Percentiles rank a stretch among this genome's conserved stretches.
Conservation (phyloP, 768 basidiomycete genomes). For the Termitomyces sp. region DNA sequence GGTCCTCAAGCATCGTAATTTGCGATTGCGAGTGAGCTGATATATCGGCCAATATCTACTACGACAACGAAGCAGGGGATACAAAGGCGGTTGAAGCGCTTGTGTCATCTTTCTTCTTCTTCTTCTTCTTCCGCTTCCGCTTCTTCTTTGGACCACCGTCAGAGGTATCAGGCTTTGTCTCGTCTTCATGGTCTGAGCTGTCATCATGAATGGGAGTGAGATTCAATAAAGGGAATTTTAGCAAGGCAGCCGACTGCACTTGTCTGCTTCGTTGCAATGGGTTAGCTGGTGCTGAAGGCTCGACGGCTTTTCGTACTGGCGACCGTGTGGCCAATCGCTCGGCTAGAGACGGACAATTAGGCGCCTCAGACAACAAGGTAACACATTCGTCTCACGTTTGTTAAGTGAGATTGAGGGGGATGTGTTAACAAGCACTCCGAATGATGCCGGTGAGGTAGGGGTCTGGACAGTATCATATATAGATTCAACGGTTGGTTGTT, state of each 20-base stretch:
- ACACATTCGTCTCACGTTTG: not conserved
- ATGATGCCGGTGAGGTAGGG: not conserved
- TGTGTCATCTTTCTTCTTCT: conserved; percentile 25
- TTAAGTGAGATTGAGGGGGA: not conserved
- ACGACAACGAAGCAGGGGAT: not conserved
- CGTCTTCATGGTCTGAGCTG: conserved; percentile 25
- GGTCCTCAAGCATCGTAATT: not conserved
- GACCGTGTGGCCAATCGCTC: not conserved
- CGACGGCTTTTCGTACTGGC: conserved; percentile 4
- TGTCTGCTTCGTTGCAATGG: conserved; percentile 5
- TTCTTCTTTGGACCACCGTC: conserved; percentile 43
- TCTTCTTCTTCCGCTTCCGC: conserved; percentile 43
- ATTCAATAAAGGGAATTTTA: conserved; percentile 47
- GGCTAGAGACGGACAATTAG: not conserved
- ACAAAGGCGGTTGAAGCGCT: not conserved
- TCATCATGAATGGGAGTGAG: conserved; percentile 37
- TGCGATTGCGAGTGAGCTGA: not conserved
- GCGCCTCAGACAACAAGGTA: too few species aligned
- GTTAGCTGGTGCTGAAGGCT: conserved; percentile 13
- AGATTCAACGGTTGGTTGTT: not conserved
- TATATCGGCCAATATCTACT: not conserved
- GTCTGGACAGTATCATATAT: not conserved
- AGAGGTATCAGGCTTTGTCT: conserved; percentile 7
- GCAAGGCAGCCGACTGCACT: conserved; percentile 17
- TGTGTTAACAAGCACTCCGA: not conserved